Conservation (phyloP, 163 green algal species). For the Scenedesmus sp. region DNA sequence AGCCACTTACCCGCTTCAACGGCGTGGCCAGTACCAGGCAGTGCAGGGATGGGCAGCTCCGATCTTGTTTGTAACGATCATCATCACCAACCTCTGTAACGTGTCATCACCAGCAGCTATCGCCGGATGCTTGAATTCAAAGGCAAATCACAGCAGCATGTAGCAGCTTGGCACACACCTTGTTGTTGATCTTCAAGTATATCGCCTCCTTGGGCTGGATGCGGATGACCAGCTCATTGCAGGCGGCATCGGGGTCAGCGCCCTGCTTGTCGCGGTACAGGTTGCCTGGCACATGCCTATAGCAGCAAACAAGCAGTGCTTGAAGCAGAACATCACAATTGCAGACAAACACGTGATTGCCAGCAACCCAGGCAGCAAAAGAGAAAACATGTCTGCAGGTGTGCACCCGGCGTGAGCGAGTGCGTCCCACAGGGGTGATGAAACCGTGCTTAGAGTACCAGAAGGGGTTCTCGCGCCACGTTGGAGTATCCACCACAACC, state of each 20-base stretch:
- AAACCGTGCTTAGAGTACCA: too few relatives aligned
- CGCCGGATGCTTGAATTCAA: too few relatives aligned
- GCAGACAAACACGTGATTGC: too few relatives aligned
- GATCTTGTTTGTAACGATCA: background rate
- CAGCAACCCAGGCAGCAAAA: background rate
- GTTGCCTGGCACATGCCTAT: constrained; percentile 94
- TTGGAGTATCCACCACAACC: too few relatives aligned
- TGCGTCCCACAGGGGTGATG: too few relatives aligned
- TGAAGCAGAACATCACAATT: background rate
- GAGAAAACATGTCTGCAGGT: background rate
- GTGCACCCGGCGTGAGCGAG: too few relatives aligned
- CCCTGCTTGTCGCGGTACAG: constrained; percentile 94
- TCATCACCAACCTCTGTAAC: too few relatives aligned
- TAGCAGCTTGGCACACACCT: constrained; percentile 67
- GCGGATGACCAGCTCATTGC: constrained; percentile 95
- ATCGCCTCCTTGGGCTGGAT: constrained; percentile 90
- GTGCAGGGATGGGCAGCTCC: background rate
- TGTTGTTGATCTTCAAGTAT: constrained; percentile 99
- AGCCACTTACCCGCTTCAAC: background rate
- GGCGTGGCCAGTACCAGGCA: background rate
- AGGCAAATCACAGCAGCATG: background rate
- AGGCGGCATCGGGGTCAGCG: constrained; percentile 84
- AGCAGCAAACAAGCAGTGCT: background rate
- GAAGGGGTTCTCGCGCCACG: too few relatives aligned
- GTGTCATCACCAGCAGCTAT: too few relatives aligned